These are phyloP conservation scores for Phytophthora chlamydospora DNA, from an alignment of 352 stramenopile species.

Conservation along the genomic window DNA sequence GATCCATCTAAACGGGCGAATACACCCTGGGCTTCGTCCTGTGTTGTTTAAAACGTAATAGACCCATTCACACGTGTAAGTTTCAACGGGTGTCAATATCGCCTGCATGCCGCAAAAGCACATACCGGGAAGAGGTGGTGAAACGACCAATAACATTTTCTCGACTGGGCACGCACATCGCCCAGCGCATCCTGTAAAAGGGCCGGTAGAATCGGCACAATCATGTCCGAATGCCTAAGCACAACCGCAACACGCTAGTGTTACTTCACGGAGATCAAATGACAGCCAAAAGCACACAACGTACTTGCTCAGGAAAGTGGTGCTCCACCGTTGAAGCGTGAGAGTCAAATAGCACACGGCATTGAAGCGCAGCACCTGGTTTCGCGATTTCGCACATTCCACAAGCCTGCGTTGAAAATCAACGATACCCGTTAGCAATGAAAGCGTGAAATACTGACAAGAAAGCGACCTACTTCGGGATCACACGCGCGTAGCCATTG, in stretches of 20 bases:
- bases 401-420: slow-evolving; percentile 53
- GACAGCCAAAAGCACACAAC: slow-evolving; percentile 12
- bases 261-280: slow-evolving; percentile 1
- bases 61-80: slow-evolving; percentile 11
- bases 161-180: slow-evolving; percentile 76
- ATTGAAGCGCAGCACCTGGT: slow-evolving; percentile 75
- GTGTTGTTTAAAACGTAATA: slow-evolving; percentile 3
- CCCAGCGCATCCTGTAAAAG: slow-evolving; percentile 72
- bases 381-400: slow-evolving; percentile 75
- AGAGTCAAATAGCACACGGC: slow-evolving; percentile 83
- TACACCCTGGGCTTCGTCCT: slow-evolving; percentile 60
- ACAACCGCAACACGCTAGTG: not conserved
- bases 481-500: slow-evolving; percentile 72
- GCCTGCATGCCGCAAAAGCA: not conserved
- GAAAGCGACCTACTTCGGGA: slow-evolving; percentile 62
- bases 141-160: slow-evolving; percentile 84
- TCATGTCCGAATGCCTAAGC: slow-evolving; percentile 62
- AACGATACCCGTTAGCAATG: slow-evolving; percentile 1
- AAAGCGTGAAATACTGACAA: not conserved
- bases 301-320: slow-evolving; percentile 74
- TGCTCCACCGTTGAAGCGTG: slow-evolving; percentile 68
- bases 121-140: slow-evolving; percentile 68
- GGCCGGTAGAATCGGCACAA: slow-evolving; percentile 60
- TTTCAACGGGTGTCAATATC: not conserved
- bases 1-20: slow-evolving; percentile 69